A percentile compares a stretch with the other conserved stretches of the same genome.
These are phyloP conservation scores for Pelargonium fulgidum DNA, from an alignment of 441 rosid genomes.

Conservation along the genomic window DNA sequence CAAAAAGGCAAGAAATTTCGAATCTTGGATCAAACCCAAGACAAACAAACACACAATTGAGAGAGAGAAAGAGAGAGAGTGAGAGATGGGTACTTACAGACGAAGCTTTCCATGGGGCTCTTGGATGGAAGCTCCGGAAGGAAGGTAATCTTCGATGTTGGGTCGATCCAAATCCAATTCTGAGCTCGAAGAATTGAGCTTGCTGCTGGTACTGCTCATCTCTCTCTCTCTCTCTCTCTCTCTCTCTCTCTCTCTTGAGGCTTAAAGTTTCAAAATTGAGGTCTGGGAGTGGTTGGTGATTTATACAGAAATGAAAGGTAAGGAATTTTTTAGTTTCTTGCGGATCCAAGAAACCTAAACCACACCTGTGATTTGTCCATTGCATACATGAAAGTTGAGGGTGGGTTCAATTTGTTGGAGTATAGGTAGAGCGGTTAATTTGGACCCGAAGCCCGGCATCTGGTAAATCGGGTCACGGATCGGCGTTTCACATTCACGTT, in stretches of 20 bases:
- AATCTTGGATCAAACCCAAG: neutral
- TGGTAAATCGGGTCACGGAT: too few species aligned
- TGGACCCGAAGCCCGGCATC: too few species aligned
- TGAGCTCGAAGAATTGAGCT: constrained; percentile 52
- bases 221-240: too few species aligned
- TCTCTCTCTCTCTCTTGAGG: neutral
- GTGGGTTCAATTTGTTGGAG: too few species aligned
- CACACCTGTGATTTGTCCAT: too few species aligned
- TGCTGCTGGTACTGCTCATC: constrained; percentile 26
- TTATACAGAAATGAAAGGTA: too few species aligned
- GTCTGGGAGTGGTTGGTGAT: too few species aligned
- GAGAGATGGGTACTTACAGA: constrained; percentile 48
- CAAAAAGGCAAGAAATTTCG: neutral
- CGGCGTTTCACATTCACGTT: too few species aligned
- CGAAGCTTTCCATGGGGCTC: constrained; percentile 78
- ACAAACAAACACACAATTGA: neutral
- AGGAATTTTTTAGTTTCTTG: too few species aligned
- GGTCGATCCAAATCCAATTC: constrained; percentile 84
- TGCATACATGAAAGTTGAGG: too few species aligned
- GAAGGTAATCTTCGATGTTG: constrained; percentile 90
- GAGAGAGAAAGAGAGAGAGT: neutral
- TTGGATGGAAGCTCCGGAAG: constrained; percentile 69
- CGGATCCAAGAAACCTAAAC: too few species aligned
- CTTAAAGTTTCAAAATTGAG: neutral
- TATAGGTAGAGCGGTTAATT: too few species aligned